phyloP scores from a whole-genome alignment of 225 moss, liverwort and hornwort species.

The Asterella californica region DNA sequence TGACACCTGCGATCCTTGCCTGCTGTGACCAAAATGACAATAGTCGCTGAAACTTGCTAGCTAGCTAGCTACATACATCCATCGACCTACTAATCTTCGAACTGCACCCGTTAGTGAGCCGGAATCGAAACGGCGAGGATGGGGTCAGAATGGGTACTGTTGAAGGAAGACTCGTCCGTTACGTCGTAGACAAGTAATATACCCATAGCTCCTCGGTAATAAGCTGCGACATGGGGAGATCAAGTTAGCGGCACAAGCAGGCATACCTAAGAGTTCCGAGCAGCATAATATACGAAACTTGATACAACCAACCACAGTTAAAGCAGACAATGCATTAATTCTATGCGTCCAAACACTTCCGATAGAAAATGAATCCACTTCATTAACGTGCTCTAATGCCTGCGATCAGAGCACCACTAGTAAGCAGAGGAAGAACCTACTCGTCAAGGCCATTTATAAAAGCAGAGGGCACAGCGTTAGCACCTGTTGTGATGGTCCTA shows the following conservation, averaged over 20 bases:
- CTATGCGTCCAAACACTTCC: too few species aligned
- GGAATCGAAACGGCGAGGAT: neutral
- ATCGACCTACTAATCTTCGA: too few species aligned
- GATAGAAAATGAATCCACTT: too few species aligned
- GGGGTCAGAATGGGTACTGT: constrained; percentile 52
- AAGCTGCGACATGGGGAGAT: constrained; percentile 49
- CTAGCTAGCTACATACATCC: neutral
- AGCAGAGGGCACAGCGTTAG: neutral
- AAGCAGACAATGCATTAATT: too few species aligned
- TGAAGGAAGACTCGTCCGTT: constrained; percentile 96
- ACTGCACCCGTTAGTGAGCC: too few species aligned
- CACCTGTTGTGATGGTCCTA: constrained; percentile 95
- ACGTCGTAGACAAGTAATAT: constrained; percentile 94
- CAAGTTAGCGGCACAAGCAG: neutral
- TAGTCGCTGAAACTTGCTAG: too few species aligned
- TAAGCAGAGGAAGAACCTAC: neutral
- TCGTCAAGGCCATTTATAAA: neutral
- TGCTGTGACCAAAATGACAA: too few species aligned
- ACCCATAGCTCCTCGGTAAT: constrained; percentile 96
- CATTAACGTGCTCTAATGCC: neutral
- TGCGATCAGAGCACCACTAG: neutral
- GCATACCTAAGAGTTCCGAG: neutral
- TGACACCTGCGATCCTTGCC: too few species aligned
- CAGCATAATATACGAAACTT: too few species aligned
- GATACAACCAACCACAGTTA: too few species aligned